These are phyloP conservation scores for Chrysoporthe cubensis DNA, from an alignment of 2,329 filamentous ascomycete species.

Conservation along the genomic window DNA sequence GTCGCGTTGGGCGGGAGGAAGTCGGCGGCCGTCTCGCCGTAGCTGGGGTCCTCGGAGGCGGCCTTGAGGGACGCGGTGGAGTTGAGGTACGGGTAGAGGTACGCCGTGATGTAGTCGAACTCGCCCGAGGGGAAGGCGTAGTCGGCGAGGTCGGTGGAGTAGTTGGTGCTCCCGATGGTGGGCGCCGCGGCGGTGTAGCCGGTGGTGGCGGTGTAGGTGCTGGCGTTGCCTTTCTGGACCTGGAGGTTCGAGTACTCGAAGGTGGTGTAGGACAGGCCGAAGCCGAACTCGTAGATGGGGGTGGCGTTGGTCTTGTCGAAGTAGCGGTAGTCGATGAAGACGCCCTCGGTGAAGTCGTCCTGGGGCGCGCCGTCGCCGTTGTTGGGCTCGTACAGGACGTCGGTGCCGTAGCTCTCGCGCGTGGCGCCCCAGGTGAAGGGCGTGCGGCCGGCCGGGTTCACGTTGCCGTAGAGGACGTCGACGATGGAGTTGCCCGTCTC, in stretches of 20 bases:
- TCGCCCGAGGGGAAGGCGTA: conserved; percentile 68
- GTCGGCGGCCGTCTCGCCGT: conserved; percentile 59
- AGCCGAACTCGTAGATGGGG: conserved; percentile 81
- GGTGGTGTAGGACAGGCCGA: conserved; percentile 78
- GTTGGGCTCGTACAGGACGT: conserved; percentile 71
- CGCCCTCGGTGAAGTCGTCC: conserved; percentile 73
- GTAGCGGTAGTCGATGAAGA: conserved; percentile 80
- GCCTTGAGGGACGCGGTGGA: conserved; percentile 57
- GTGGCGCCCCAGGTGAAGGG: conserved; percentile 80
- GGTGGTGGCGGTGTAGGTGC: conserved; percentile 60
- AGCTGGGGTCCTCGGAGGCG: conserved; percentile 62
- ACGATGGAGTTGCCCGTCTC: conserved; percentile 80
- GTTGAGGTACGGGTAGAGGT: conserved; percentile 76
- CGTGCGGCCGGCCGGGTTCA: conserved; percentile 76
- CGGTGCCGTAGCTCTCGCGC: conserved; percentile 68
- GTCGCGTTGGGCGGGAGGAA: conserved; percentile 64
- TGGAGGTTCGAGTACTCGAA: conserved; percentile 74
- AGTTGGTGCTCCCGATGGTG: conserved; percentile 65
- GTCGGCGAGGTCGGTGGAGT: conserved; percentile 63
- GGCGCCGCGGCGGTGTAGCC: conserved; percentile 68
- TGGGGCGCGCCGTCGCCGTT: conserved; percentile 70
- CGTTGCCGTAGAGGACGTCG: conserved; percentile 81
- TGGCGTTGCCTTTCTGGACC: conserved; percentile 54
- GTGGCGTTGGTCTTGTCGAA: conserved; percentile 70
- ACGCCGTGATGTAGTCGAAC: conserved; percentile 56